These are phyloP conservation scores for Trichoderma asperelloides DNA, from an alignment of 495 filamentous ascomycete genomes.

Conservation along the genomic window DNA sequence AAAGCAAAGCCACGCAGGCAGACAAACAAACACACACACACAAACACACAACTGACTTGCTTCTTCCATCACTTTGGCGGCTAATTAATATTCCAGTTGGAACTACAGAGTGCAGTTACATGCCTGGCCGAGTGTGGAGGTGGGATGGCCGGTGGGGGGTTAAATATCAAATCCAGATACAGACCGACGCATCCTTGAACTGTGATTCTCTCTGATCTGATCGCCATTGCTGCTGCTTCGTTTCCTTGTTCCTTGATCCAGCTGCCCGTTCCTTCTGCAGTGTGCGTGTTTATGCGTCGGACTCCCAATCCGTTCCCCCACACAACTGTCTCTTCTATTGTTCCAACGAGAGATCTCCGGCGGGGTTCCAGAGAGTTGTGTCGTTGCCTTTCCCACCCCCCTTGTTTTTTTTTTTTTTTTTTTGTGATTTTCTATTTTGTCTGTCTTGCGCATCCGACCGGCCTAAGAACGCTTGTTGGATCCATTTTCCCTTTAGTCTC, in stretches of 20 bases:
- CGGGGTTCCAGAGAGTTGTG: neutral
- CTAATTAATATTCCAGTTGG: too few species aligned
- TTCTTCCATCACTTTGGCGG: neutral
- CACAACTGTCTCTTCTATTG: neutral
- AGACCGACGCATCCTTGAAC: neutral
- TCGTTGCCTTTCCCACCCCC: neutral
- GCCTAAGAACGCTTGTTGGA: neutral
- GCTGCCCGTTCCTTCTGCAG: neutral
- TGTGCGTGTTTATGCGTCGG: neutral
- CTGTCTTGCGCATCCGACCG: neutral
- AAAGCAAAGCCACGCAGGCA: slow-evolving; percentile 4
- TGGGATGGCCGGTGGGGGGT: neutral
- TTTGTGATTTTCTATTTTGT: neutral
- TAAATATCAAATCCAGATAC: too few species aligned
- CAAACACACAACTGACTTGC: too few species aligned
- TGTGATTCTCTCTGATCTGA: neutral
- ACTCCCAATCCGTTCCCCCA: neutral
- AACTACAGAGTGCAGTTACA: too few species aligned
- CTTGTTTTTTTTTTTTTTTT: neutral
- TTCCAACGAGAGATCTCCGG: neutral
- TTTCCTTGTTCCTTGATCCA: neutral
- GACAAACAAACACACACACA: slow-evolving; percentile 14
- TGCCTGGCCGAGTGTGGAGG: too few species aligned
- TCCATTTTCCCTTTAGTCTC: neutral
- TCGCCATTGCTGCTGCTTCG: neutral